Evolutionary conservation across 2,329 filamentous ascomycete genomes (phyloP).

Genomic region (Fusarium neocosmosporiellum): DNA sequence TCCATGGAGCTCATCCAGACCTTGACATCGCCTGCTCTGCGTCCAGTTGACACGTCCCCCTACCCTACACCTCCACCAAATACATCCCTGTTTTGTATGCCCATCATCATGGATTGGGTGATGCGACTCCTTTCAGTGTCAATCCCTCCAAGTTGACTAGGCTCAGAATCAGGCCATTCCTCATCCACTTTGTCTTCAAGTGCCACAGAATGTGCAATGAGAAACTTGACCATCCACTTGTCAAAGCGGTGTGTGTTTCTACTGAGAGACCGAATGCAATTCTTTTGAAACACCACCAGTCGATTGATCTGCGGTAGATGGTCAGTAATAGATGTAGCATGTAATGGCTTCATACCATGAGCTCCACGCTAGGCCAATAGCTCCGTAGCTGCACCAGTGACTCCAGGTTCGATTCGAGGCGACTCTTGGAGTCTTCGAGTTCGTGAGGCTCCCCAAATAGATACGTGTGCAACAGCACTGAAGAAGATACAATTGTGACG

Average conservation of each 20-base stretch:
- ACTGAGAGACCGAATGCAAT: conserved; percentile 43
- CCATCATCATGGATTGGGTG: conserved; percentile 37
- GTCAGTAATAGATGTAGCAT: conserved; percentile 1
- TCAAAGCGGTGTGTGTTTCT: conserved; percentile 55
- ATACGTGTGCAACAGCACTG: conserved; percentile 48
- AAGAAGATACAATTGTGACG: conserved; percentile 50
- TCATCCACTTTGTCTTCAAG: conserved; percentile 49
- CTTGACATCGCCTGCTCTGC: too few species aligned
- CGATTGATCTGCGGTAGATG: conserved; percentile 43
- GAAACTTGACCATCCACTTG: conserved; percentile 59
- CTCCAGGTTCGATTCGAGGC: conserved; percentile 48
- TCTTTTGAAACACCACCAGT: conserved; percentile 48
- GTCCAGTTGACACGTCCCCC: too few species aligned
- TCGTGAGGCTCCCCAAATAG: conserved; percentile 48
- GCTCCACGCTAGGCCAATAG: conserved; percentile 50
- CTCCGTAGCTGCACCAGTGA: conserved; percentile 45
- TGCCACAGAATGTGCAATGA: conserved; percentile 47
- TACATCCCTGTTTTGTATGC: conserved; percentile 21
- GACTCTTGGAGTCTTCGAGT: conserved; percentile 35
- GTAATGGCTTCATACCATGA: conserved; percentile 41
- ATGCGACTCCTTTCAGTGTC: conserved; percentile 35
- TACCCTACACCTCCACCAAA: neutral
- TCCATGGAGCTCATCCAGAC: too few species aligned
- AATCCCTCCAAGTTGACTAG: neutral
- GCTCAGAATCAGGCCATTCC: conserved; percentile 1